phyloP scores from a whole-genome alignment of 2,329 filamentous ascomycete species.

The Huntiella abstrusa region DNA sequence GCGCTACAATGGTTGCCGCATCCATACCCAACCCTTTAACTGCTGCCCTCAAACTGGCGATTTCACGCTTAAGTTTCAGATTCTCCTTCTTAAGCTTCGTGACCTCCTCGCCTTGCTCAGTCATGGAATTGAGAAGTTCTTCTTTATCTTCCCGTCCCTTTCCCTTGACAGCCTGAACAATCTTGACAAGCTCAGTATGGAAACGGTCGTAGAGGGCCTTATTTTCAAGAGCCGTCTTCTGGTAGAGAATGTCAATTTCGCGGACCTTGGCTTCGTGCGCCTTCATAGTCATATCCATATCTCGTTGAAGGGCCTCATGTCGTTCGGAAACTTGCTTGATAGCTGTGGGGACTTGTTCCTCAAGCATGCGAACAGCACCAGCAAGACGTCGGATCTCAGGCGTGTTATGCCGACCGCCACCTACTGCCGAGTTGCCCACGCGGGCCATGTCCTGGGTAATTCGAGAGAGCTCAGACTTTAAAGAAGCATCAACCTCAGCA shows the following conservation, averaged over 20 bases:
- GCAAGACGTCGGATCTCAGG: slow-evolving; percentile 31
- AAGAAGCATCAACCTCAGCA: slow-evolving; percentile 45
- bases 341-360: slow-evolving; percentile 43
- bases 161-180: slow-evolving; percentile 54
- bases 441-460: slow-evolving; percentile 64
- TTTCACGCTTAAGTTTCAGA: slow-evolving; percentile 61
- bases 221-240: slow-evolving; percentile 75
- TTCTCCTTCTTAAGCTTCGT: slow-evolving; percentile 71
- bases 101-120: slow-evolving; percentile 59
- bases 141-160: slow-evolving; percentile 62
- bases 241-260: slow-evolving; percentile 74
- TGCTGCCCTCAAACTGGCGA: slow-evolving; percentile 46
- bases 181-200: slow-evolving; percentile 74
- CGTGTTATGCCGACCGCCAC: slow-evolving; percentile 18
- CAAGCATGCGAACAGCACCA: slow-evolving; percentile 44
- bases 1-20: neutral
- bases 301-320: slow-evolving; percentile 45
- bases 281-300: slow-evolving; percentile 52
- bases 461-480: slow-evolving; percentile 59
- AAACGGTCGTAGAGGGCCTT: slow-evolving; percentile 83
- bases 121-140: slow-evolving; percentile 52
- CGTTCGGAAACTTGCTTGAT: slow-evolving; percentile 40
- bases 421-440: slow-evolving; percentile 15
- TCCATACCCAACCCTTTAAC: slow-evolving; percentile 15
- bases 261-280: slow-evolving; percentile 62